These are phyloP conservation scores for Shiraia bambusicola DNA, from an alignment of 2,329 filamentous ascomycete species.

Conservation along the genomic window DNA sequence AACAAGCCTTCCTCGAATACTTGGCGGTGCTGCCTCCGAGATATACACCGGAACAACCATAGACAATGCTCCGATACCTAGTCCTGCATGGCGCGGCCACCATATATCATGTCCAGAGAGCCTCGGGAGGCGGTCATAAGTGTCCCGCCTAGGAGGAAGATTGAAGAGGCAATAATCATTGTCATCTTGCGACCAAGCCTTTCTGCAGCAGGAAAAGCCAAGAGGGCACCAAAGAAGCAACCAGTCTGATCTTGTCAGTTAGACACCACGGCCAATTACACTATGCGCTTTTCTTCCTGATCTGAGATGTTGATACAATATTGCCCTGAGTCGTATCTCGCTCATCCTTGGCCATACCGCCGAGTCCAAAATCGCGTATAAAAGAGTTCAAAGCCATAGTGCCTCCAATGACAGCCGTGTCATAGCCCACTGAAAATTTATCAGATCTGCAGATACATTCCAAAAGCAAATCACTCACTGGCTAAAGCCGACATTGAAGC, in stretches of 20 bases:
- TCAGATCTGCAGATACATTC: not conserved
- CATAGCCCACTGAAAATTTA: slow-evolving; percentile 31
- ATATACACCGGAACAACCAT: slow-evolving; percentile 45
- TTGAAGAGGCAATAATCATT: slow-evolving; percentile 48
- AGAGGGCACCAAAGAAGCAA: slow-evolving; percentile 44
- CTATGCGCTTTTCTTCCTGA: slow-evolving; percentile 4
- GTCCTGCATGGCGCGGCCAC: slow-evolving; percentile 41
- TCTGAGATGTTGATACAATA: slow-evolving; percentile 44
- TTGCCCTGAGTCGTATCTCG: slow-evolving; percentile 45
- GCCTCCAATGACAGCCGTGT: slow-evolving; percentile 44
- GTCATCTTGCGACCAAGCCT: slow-evolving; percentile 52
- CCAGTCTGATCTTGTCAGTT: slow-evolving; percentile 22
- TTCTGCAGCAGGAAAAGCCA: slow-evolving; percentile 52
- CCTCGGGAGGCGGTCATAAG: slow-evolving; percentile 44
- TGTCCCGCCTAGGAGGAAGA: slow-evolving; percentile 48
- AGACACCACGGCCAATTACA: not conserved
- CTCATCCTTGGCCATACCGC: slow-evolving; percentile 27
- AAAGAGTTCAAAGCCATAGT: slow-evolving; percentile 46
- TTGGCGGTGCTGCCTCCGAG: slow-evolving; percentile 55
- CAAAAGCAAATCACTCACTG: slow-evolving; percentile 19
- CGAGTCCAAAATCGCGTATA: slow-evolving; percentile 39
- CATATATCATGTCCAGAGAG: slow-evolving; percentile 41
- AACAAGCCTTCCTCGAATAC: slow-evolving; percentile 64
- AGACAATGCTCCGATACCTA: slow-evolving; percentile 43
- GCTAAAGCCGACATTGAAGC: slow-evolving; percentile 44